These are phyloP conservation scores for Hirsutella minnesotensis DNA, from an alignment of 2,329 filamentous ascomycete genomes.

Conservation along the genomic window DNA sequence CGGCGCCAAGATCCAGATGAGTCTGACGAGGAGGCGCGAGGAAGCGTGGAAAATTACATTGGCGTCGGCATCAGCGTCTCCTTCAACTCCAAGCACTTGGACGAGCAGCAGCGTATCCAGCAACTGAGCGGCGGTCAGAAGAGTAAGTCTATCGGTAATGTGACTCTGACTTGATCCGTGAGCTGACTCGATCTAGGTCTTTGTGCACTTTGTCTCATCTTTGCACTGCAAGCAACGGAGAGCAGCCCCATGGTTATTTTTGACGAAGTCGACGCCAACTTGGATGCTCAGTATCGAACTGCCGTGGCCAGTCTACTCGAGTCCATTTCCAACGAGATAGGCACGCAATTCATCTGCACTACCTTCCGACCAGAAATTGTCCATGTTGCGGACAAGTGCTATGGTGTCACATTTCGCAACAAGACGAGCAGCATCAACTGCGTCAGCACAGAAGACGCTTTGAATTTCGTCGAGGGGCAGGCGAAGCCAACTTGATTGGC, in stretches of 20 bases:
- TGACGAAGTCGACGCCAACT: conserved; percentile 96
- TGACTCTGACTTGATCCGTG: neutral
- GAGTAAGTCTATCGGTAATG: conserved; percentile 45
- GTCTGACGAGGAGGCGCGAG: conserved; percentile 56
- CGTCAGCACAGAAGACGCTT: conserved; percentile 72
- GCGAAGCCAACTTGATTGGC: conserved; percentile 17
- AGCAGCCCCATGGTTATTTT: conserved; percentile 98
- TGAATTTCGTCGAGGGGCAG: conserved; percentile 91
- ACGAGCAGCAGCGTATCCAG: conserved; percentile 96
- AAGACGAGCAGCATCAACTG: conserved; percentile 94
- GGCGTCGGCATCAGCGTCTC: conserved; percentile 95
- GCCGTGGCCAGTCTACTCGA: conserved; percentile 85
- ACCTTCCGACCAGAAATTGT: conserved; percentile 97
- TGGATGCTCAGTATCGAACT: conserved; percentile 95
- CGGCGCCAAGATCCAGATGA: conserved; percentile 47
- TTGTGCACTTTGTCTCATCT: conserved; percentile 93
- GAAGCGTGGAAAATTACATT: conserved; percentile 83
- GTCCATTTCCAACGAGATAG: conserved; percentile 56
- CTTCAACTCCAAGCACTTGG: conserved; percentile 91
- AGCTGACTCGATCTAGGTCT: conserved; percentile 45
- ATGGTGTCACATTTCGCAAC: conserved; percentile 85
- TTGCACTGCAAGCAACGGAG: conserved; percentile 96
- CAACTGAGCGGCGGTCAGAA: conserved; percentile 96
- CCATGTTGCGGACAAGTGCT: conserved; percentile 90
- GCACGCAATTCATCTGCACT: conserved; percentile 89